Evolutionary conservation across 2,329 filamentous ascomycete genomes (phyloP), one percentile per base, ranked within the genome.

Genomic region (Penicillium olsonii): DNA sequence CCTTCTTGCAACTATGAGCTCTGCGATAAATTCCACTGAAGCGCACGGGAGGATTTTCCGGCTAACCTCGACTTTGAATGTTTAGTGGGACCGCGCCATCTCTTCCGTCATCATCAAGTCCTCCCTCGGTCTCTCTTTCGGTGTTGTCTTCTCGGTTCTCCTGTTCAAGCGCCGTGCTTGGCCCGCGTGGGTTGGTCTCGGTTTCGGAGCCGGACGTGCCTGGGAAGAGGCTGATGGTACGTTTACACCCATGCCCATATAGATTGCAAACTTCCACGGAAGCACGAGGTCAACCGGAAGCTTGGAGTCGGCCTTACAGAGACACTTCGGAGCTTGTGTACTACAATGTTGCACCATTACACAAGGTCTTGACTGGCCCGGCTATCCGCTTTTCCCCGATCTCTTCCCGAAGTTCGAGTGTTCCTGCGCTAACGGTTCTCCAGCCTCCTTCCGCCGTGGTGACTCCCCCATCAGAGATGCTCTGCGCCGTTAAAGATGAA

Each of bases 81-180:
- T 45, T 59, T 63, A 99, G 94, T 99, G 94, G 94, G 94, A 99
- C 74, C 92, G 89, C 78, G 96, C 94, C 77, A 86, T 99, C 64
- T 97, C 94, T 64, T 96, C 95, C 69, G 84, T 96, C 75, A 84
- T 99, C 71, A 95, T 99, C 81, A 92, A 95, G 76, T 97, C 92
- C 60, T 87, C 89, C 48, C 87, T 99, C 74, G 94, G 94, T 68
- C 88, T 97, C 71, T 90, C 88, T 63, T 99, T 99, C 77, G 94
- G 94, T 71, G 87, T 99, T 73, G 90, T 99, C 76, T 97, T 99
- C 81, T 97, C 94, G 54, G 92, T 99, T 54, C 87, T 99, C 51
- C 78, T 99, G 48, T 99, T 99, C 84, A 96, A 95, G 83, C 88
- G 95, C 75, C 87, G 94, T 78, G 90, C 94, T 60, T 99, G 92